A percentile compares a stretch with the other conserved stretches of the same genome.
These are phyloP conservation scores for Microsporum canis DNA, from an alignment of 2,329 filamentous ascomycete species.

Conservation along the genomic window DNA sequence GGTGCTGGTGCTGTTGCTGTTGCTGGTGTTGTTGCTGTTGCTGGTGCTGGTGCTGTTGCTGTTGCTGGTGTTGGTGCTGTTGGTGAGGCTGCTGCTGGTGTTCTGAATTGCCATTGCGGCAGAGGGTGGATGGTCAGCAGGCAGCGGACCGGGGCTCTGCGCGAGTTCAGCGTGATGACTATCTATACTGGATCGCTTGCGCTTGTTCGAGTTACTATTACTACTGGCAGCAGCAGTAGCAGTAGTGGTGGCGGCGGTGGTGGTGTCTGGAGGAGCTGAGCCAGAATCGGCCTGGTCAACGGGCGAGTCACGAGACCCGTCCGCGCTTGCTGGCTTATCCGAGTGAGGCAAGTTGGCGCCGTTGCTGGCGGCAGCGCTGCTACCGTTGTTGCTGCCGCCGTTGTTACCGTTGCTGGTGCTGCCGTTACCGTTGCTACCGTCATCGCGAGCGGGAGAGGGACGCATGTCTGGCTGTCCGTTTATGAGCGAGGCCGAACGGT, in stretches of 20 bases:
- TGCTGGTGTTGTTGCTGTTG: background rate
- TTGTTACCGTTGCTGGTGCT: background rate
- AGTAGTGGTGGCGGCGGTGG: background rate
- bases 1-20: background rate
- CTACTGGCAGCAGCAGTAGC: background rate
- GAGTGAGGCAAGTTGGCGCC: background rate
- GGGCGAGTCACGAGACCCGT: background rate
- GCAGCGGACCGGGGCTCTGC: constrained; percentile 29
- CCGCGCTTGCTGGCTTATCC: background rate
- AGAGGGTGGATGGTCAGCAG: constrained; percentile 24
- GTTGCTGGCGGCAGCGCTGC: constrained; percentile 1
- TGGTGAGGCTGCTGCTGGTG: background rate
- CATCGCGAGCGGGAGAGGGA: background rate
- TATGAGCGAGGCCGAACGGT: constrained; percentile 14
- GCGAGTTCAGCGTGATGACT: constrained; percentile 35
- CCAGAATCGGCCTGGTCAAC: background rate
- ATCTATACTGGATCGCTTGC: constrained; percentile 57
- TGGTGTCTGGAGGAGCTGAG: background rate
- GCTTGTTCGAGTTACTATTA: constrained; percentile 28
- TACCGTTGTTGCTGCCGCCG: background rate
- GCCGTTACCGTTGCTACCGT: background rate
- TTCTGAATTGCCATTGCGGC: constrained; percentile 10
- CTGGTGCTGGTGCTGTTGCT: background rate
- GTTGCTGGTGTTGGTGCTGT: background rate
- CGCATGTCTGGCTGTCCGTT: constrained; percentile 14